Evolutionary conservation across 257 asterid species (phyloP).

Genomic region (Ocimum tenuiflorum): DNA sequence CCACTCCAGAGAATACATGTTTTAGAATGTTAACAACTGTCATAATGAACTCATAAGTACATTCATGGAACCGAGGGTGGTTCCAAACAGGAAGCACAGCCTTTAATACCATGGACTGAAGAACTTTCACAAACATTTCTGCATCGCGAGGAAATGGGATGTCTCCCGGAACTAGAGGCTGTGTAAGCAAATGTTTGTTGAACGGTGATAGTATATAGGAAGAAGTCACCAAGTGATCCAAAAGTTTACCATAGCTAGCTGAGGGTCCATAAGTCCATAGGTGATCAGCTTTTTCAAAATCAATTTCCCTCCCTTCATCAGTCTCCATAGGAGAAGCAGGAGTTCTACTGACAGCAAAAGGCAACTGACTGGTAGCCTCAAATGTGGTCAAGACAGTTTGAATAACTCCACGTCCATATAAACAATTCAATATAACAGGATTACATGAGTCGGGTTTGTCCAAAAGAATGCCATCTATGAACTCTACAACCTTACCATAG

Average conservation of each 20-base stretch:
- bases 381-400: conserved; percentile 73
- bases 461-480: conserved; percentile 69
- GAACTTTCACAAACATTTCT: conserved; percentile 77
- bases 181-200: conserved; percentile 81
- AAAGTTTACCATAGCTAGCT: conserved; percentile 81
- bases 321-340: conserved; percentile 98
- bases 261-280: conserved; percentile 74
- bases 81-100: conserved; percentile 89
- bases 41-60: conserved; percentile 73
- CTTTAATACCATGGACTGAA: conserved; percentile 87
- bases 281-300: conserved; percentile 46
- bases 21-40: conserved; percentile 60
- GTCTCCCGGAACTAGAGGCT: conserved; percentile 77
- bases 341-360: conserved; percentile 53
- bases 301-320: conserved; percentile 76
- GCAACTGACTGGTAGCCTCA: conserved; percentile 92
- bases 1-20: conserved; percentile 83
- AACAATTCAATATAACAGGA: conserved; percentile 73
- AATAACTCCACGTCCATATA: conserved; percentile 78
- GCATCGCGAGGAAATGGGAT: conserved; percentile 78
- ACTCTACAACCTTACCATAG: conserved; percentile 79
- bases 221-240: conserved; percentile 93
- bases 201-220: conserved; percentile 75
- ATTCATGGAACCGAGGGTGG: conserved; percentile 78
- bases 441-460: conserved; percentile 86